Evolutionary conservation across 371 early-diverging fungal genomes (phyloP), one percentile per base, ranked within the genome.

Genomic region (Mucor circinelloides): DNA sequence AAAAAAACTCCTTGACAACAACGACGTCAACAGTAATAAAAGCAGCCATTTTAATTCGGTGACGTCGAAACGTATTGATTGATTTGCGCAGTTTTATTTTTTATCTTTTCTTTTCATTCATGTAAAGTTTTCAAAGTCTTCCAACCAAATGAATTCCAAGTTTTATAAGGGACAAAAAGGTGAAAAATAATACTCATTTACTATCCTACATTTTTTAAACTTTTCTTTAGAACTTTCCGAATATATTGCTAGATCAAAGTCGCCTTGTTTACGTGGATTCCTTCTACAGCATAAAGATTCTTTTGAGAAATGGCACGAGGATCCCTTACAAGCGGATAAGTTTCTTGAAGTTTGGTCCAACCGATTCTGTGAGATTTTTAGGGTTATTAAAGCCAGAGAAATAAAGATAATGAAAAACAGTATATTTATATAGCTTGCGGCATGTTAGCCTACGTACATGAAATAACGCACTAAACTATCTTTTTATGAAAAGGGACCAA

Each of bases 111-210:
- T 25, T 25, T 9, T 52, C 52, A 52, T 52, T 52, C 52, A 52
- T 52, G 52, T 52, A 52, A 52, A 52, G 52, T 52, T 52, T 52
- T 52, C 40, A 21, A 19, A 42, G 15, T 44, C 19, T 3, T 44
- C 60, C 13, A 42, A 23, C 48, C 4, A 46, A 60, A 60, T 60
- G 46, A 60, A 48, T 60, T 48, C 61, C 48, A 17, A 30, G 48
- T 60, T 60, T 60, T 60, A 42, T 60, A 60, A 60, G 61, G 61
- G 61, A 48, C 61, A 60, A 60, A 31, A 60, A 60, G 61, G 61
- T 58, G 59, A 57, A 23, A 25, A 58, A 36, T 58, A 58, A 58
- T 58, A 58, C 42, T 58, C 13, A 23, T 58, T 58, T 25, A 40
- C 1, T 40, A 25, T 58, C 10, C 59, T 58, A 23, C 21, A 40